Evolutionary conservation across 352 stramenopile genomes (phyloP), one percentile per base, ranked within the genome.

Genomic region (Phytopythium delawarense): DNA sequence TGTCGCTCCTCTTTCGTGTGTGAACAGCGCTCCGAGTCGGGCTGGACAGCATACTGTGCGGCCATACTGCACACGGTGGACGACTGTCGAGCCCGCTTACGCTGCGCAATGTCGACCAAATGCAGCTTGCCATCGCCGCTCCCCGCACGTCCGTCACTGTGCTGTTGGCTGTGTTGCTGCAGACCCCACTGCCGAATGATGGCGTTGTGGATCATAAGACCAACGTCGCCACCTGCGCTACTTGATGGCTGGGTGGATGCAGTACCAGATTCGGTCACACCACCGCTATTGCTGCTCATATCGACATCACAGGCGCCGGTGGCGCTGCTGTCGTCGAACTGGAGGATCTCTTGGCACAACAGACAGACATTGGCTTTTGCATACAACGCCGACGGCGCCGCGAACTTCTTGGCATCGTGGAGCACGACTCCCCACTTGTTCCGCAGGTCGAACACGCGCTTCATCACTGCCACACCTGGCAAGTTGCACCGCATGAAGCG

Each of bases 1-100:
- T 85, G 76, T 28, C 79, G 63, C 57, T 85, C 76, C 7, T 80
- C 69, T n/a, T 75, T 74, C 2, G 74, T 85, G 37, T 82, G 74
- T 2, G 74, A 64, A 13, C 66, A 67, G 25, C 69, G 66, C 4
- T 75, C 64, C 2, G 71, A 39, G 37, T 78, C 65, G 3, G 52
- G 20, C 16, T 72, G 58, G 18, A 85, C 61, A 0, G 76, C 76
- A 30, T 81, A 73, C 13, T 69, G 71, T 4, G 76, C 74, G 25
- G 75, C 70, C 64, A 78, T 72, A 42, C 62, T 67, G 46, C 60
- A 75, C 21, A 78, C 60, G 20, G 66, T 82, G 13, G 76, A 85
- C 9, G 76, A 85, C 59, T 85, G 74, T 4, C 70, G 67, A 37
- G 71, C 76, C 20, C 69, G 69, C 52, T 85, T 78, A 23, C 75